A percentile compares a stretch with the other conserved stretches of the same genome.
Evolutionary conservation across 345 rosid genomes (phyloP).

Genomic region (Hypericum perforatum): DNA sequence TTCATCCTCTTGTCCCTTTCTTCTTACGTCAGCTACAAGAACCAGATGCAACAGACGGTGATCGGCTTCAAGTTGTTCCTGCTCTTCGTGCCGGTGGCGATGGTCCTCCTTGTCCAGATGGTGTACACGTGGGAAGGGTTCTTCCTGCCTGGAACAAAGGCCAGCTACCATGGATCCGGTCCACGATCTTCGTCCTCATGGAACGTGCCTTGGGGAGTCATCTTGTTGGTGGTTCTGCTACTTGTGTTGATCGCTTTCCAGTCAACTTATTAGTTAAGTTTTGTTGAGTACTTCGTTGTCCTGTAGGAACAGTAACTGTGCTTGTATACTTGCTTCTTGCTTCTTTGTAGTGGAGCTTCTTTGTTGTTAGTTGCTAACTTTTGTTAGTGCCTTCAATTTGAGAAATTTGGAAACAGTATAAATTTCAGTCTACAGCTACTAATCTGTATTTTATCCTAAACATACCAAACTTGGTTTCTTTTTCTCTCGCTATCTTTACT

Average conservation of each 20-base stretch:
- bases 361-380: too few species aligned
- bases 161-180: conserved; percentile 15
- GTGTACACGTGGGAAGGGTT: conserved; percentile 20
- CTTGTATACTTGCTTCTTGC: background rate
- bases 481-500: too few species aligned
- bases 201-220: conserved; percentile 53
- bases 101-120: conserved; percentile 34
- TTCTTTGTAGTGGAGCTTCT: background rate
- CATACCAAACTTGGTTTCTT: too few species aligned
- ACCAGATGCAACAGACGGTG: conserved; percentile 32
- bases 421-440: too few species aligned
- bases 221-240: conserved; percentile 34
- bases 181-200: conserved; percentile 10
- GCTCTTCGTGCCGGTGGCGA: conserved; percentile 45
- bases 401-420: too few species aligned
- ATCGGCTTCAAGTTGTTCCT: conserved; percentile 44
- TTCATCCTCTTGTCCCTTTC: conserved; percentile 39
- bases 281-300: conserved; percentile 34
- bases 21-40: conserved; percentile 38
- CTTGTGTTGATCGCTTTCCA: conserved; percentile 56
- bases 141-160: conserved; percentile 19
- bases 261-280: conserved; percentile 42
- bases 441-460: too few species aligned
- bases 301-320: conserved; percentile 16
- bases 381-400: too few species aligned